Evolutionary conservation across 208 protist species (phyloP).

Genomic region (Histomonas meleagridis): DNA sequence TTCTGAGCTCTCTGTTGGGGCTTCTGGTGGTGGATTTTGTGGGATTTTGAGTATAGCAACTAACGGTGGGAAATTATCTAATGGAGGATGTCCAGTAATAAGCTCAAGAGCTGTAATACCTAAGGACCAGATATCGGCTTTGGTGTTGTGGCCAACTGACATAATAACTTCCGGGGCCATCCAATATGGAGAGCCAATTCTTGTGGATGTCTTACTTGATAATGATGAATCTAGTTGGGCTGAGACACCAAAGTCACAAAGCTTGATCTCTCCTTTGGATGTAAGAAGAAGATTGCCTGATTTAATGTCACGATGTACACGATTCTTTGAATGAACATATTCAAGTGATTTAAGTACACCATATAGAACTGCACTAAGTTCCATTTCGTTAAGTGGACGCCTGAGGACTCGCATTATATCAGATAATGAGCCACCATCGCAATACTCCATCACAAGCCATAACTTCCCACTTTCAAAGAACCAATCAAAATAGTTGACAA

Average conservation of each 20-base stretch:
- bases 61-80: conserved; percentile 48
- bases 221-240: conserved; percentile 22
- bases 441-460: not conserved
- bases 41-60: conserved; percentile 51
- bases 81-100: conserved; percentile 46
- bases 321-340: conserved; percentile 44
- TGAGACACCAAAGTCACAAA: conserved; percentile 53
- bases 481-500: conserved; percentile 27
- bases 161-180: conserved; percentile 56
- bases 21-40: conserved; percentile 26
- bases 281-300: conserved; percentile 48
- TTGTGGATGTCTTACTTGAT: conserved; percentile 37
- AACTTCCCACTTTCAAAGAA: conserved; percentile 13
- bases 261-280: conserved; percentile 44
- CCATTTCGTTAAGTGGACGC: not conserved
- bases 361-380: conserved; percentile 44
- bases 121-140: conserved; percentile 59
- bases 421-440: not conserved
- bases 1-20: conserved; percentile 31
- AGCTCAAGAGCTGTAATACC: conserved; percentile 58
- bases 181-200: conserved; percentile 55
- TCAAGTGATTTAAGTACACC: conserved; percentile 38
- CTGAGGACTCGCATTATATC: not conserved
- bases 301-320: conserved; percentile 50
- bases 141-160: conserved; percentile 48